Conservation (phyloP, 106 monocot genomes). For the Dactylorhiza incarnata region DNA sequence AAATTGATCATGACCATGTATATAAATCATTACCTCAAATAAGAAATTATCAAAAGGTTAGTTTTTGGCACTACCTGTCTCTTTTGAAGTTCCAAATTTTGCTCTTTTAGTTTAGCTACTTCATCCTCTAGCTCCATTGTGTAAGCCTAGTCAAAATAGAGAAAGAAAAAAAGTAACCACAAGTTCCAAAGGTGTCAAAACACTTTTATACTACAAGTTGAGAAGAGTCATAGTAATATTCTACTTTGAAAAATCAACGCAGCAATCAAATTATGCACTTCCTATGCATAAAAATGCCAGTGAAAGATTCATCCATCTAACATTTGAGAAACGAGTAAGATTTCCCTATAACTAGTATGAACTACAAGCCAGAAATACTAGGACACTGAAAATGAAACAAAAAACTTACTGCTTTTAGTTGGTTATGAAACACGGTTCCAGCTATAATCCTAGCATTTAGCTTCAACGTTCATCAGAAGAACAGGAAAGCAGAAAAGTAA, state of each 20-base stretch:
- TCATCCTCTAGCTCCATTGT: constrained; percentile 67
- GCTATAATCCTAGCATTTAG: too few species aligned
- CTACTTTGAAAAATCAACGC: neutral
- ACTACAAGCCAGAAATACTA: neutral
- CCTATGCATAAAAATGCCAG: neutral
- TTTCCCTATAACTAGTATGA: neutral
- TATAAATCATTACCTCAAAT: neutral
- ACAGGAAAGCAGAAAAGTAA: neutral
- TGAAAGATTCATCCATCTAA: neutral
- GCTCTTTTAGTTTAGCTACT: constrained; percentile 58
- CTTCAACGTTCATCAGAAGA: neutral
- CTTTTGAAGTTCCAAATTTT: constrained; percentile 63
- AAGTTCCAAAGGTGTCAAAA: neutral
- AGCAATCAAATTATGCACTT: neutral
- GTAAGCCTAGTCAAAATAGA: constrained; percentile 33
- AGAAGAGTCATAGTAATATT: neutral
- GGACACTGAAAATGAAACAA: neutral
- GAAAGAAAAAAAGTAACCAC: neutral
- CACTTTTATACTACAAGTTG: neutral
- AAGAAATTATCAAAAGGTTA: neutral
- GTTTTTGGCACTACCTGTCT: constrained; percentile 48
- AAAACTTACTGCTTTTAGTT: too few species aligned
- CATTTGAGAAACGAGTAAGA: neutral
- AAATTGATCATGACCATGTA: neutral
- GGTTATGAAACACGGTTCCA: neutral